Percentiles rank a stretch among this genome's conserved stretches.
phyloP scores from a whole-genome alignment of 2,329 filamentous ascomycete species.

The Aspergillus sp. region DNA sequence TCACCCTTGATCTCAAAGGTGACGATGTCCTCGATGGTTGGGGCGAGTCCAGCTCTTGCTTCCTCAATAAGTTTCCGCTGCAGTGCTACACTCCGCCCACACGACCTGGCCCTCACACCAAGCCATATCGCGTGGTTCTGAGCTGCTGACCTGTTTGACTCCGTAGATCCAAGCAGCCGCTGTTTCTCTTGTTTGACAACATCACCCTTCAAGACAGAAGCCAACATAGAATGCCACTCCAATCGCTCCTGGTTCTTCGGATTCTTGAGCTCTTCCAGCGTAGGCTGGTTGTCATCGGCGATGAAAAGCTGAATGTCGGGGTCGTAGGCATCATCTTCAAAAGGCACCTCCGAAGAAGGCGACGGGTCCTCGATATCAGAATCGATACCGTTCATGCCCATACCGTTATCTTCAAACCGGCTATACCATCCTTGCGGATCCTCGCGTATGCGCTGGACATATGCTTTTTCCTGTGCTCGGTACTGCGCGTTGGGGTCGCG shows the following conservation, averaged over 20 bases:
- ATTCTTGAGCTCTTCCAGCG: slow-evolving; percentile 84
- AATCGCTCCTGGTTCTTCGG: slow-evolving; percentile 84
- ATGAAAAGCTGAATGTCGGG: slow-evolving; percentile 92
- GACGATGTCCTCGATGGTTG: slow-evolving; percentile 81
- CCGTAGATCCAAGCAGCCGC: slow-evolving; percentile 77
- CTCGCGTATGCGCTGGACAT: slow-evolving; percentile 86
- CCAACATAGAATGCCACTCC: slow-evolving; percentile 98
- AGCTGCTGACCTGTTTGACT: slow-evolving; percentile 70
- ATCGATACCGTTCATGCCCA: slow-evolving; percentile 68
- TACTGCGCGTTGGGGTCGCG: slow-evolving; percentile 71
- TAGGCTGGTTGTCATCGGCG: slow-evolving; percentile 83
- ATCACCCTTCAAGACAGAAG: slow-evolving; percentile 91
- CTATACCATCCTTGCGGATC: slow-evolving; percentile 74
- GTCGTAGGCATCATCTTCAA: slow-evolving; percentile 81
- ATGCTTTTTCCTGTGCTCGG: slow-evolving; percentile 87
- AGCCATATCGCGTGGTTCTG: slow-evolving; percentile 78
- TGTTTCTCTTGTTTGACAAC: slow-evolving; percentile 99
- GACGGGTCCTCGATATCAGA: slow-evolving; percentile 91
- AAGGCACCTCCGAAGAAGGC: slow-evolving; percentile 77
- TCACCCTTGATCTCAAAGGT: slow-evolving; percentile 93
- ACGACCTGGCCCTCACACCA: slow-evolving; percentile 78
- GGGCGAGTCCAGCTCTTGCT: slow-evolving; percentile 69
- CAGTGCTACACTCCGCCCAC: slow-evolving; percentile 77
- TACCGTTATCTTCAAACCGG: slow-evolving; percentile 60
- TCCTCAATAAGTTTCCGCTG: slow-evolving; percentile 90